Evolutionary conservation across 495 filamentous ascomycete genomes (phyloP).

Genomic region (Xylaria bambusicola): DNA sequence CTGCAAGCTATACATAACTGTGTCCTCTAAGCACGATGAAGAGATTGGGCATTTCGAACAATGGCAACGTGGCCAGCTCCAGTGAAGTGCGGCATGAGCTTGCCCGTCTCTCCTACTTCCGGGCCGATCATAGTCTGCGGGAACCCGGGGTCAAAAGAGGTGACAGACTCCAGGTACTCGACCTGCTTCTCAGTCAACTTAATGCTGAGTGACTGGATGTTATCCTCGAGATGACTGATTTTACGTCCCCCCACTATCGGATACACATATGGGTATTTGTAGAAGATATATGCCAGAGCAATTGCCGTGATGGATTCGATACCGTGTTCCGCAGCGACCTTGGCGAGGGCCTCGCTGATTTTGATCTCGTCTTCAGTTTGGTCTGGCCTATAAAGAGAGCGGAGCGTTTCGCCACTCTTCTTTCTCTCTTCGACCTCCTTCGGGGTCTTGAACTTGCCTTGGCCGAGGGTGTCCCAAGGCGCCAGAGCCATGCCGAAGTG

Average conservation of each 20-base stretch:
- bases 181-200: conserved; percentile 58
- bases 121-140: conserved; percentile 49
- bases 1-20: too few species aligned
- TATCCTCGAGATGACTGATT: conserved; percentile 63
- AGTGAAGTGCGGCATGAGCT: neutral
- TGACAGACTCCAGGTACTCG: conserved; percentile 54
- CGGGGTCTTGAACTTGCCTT: conserved; percentile 53
- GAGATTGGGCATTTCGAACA: neutral
- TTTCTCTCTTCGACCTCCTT: conserved; percentile 42
- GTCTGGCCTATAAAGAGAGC: conserved; percentile 31
- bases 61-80: neutral
- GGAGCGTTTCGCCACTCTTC: conserved; percentile 39
- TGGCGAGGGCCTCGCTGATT: conserved; percentile 50
- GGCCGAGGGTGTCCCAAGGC: conserved; percentile 59
- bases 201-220: conserved; percentile 61
- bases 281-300: conserved; percentile 59
- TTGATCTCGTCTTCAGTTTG: conserved; percentile 43
- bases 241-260: conserved; percentile 61
- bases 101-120: neutral
- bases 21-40: neutral
- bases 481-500: conserved; percentile 61
- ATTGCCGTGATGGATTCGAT: conserved; percentile 41
- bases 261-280: conserved; percentile 54
- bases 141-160: conserved; percentile 55
- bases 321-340: conserved; percentile 54